Conservation (phyloP, 805 yeast species). For the Schwanniomyces pseudopolymorphus region DNA sequence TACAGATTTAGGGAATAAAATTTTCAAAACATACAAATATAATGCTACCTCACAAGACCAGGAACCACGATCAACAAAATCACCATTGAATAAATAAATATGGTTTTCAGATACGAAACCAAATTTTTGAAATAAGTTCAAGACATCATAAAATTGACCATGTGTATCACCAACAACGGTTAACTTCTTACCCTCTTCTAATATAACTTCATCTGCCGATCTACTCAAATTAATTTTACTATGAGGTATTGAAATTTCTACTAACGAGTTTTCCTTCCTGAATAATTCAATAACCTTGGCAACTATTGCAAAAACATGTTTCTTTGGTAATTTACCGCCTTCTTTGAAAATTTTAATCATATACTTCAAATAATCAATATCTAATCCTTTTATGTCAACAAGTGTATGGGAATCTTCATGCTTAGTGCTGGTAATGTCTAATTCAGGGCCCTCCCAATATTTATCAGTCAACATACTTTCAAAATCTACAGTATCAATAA, state of each 20-base stretch:
- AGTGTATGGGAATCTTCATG: conserved; percentile 16
- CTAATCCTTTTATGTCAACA: conserved; percentile 40
- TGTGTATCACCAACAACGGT: conserved; percentile 98
- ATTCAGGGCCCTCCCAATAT: conserved; percentile 57
- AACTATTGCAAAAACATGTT: conserved; percentile 79
- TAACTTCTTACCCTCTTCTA: conserved; percentile 43
- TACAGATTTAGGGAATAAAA: conserved; percentile 66
- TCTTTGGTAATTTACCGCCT: conserved; percentile 75
- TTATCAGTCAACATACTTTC: conserved; percentile 50
- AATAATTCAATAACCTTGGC: conserved; percentile 68
- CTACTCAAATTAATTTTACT: conserved; percentile 15
- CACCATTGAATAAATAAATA: conserved; percentile 89
- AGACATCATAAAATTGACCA: conserved; percentile 90
- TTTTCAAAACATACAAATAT: conserved; percentile 71
- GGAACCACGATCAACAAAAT: conserved; percentile 96
- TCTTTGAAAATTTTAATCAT: conserved; percentile 71
- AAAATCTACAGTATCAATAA: conserved; percentile 48
- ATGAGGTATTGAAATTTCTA: conserved; percentile 57
- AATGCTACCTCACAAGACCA: conserved; percentile 98
- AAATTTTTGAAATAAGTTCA: conserved; percentile 71
- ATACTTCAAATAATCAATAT: conserved; percentile 55
- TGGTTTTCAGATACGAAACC: conserved; percentile 71
- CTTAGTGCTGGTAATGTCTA: conserved; percentile 41
- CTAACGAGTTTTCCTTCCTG: conserved; percentile 66
- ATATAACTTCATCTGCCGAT: conserved; percentile 21